Base-by-base conservation (phyloP, 164 flowering plant genomes). In the Vitis rotundifolia region DNA sequence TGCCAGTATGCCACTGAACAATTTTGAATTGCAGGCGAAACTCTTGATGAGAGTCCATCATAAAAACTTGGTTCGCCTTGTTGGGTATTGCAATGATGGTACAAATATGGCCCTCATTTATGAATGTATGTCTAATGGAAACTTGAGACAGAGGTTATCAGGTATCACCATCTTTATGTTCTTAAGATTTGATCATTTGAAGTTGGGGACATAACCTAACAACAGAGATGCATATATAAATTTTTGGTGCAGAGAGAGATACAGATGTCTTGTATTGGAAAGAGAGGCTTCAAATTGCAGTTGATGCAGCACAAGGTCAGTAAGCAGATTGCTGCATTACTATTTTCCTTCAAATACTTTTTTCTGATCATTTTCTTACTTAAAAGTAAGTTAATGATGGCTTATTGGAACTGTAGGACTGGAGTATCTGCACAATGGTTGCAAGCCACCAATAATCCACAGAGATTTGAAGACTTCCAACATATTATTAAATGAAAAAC, bases 61-160 rank as follows among this genome's bases (percentile, higher is more conserved):
- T 50, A 64, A 64, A 57, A 80, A 77, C 62, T 70, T 80, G 66
- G 70, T 64, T n/a, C 60, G 68, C 22, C 74, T 80, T 9, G 47
- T 77, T 58, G 79, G 82, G 2, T 79, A 76, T 12, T 80, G 80
- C 44, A 56, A 71, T 59, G 78, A 80, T 10, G 60, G 64, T n/a
- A n/a, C 8, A 14, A 55, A 69, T 61, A 49, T 57, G 69, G 78
- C 49, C 2, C 72, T 80, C 0, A 50, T 80, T 63, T 77, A 77
- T 44, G 83, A 77, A 68, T 77, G 68, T 69, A 72, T 80, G 83
- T 65, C 68, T 19, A 77, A 77, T 61, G 83, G 80, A 56, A 64
- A 71, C 63, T 28, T 80, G 62, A 4, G 28, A 14, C 26, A 61
- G 14, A 76, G 70, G 16, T 60, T 80, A 1, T 56, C 73, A 66